These are phyloP conservation scores for Phaeosphaeria sp. DNA, from an alignment of 2,329 filamentous ascomycete genomes.

Conservation along the genomic window DNA sequence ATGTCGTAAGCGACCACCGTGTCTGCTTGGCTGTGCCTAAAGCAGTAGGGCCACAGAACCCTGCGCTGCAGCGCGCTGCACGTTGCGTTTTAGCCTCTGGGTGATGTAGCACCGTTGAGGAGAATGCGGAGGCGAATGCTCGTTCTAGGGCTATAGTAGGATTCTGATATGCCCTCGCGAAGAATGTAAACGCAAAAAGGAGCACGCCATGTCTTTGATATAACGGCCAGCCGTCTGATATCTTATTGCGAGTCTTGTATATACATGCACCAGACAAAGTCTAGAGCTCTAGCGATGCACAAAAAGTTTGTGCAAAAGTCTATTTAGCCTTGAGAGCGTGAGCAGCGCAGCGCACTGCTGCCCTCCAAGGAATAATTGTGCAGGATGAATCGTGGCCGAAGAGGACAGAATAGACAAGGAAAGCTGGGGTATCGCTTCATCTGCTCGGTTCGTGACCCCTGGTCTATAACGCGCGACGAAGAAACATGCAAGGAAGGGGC, in stretches of 20 bases:
- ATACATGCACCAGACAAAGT: not conserved
- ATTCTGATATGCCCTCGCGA: conserved; percentile 1
- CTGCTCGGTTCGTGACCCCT: conserved; percentile 1
- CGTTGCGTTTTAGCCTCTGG: not conserved
- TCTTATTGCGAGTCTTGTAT: not conserved
- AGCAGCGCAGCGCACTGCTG: not conserved
- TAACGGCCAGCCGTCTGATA: conserved; percentile 1
- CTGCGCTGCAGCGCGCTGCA: not conserved
- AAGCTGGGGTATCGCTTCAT: conserved; percentile 4
- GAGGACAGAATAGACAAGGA: not conserved
- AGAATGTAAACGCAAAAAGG: not conserved
- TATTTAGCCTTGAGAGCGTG: not conserved
- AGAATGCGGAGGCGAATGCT: not conserved
- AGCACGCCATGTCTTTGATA: not conserved
- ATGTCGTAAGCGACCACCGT: not conserved
- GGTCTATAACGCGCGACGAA: not conserved
- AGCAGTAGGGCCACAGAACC: not conserved
- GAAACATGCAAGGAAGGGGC: not conserved
- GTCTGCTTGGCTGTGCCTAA: not conserved
- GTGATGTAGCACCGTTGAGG: not conserved
- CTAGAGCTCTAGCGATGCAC: not conserved
- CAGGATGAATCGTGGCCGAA: not conserved
- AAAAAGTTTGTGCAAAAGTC: not conserved
- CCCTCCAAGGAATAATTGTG: not conserved
- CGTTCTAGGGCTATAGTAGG: conserved; percentile 1